Evolutionary conservation across 2,329 filamentous ascomycete species (phyloP).

Genomic region (Cordyceps fumosorosea): DNA sequence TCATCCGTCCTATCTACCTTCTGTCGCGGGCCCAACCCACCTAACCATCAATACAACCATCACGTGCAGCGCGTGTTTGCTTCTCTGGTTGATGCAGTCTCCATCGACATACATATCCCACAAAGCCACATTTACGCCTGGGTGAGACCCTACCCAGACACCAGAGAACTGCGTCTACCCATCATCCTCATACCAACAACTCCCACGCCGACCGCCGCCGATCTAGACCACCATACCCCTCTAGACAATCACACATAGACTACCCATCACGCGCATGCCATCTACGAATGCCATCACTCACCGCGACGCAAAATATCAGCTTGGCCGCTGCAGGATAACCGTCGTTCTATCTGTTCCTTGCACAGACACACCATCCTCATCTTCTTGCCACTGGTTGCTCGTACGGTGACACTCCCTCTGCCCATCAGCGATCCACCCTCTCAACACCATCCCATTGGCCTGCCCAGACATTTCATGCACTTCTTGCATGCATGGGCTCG

Average conservation of each 20-base stretch:
- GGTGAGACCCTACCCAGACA: background rate
- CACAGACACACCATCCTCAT: background rate
- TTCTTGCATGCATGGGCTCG: slow-evolving; percentile 10
- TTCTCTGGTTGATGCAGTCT: background rate
- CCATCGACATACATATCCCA: background rate
- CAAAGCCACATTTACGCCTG: slow-evolving; percentile 6
- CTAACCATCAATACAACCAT: background rate
- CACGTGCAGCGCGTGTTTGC: background rate
- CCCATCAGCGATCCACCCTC: slow-evolving; percentile 7
- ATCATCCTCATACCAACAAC: background rate
- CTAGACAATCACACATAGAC: too few species aligned
- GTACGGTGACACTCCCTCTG: slow-evolving; percentile 1
- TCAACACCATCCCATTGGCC: slow-evolving; percentile 1
- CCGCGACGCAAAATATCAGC: too few species aligned
- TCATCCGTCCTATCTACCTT: background rate
- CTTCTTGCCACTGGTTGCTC: background rate
- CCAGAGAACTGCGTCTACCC: background rate
- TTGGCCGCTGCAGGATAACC: background rate
- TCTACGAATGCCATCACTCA: too few species aligned
- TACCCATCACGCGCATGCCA: too few species aligned
- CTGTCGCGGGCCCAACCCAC: background rate
- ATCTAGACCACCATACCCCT: background rate
- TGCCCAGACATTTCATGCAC: slow-evolving; percentile 12
- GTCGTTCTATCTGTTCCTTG: background rate
- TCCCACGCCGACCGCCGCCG: background rate